Evolutionary conservation across 345 rosid genomes (phyloP), one percentile per base, ranked within the genome.

Genomic region (Hibiscus trionum): DNA sequence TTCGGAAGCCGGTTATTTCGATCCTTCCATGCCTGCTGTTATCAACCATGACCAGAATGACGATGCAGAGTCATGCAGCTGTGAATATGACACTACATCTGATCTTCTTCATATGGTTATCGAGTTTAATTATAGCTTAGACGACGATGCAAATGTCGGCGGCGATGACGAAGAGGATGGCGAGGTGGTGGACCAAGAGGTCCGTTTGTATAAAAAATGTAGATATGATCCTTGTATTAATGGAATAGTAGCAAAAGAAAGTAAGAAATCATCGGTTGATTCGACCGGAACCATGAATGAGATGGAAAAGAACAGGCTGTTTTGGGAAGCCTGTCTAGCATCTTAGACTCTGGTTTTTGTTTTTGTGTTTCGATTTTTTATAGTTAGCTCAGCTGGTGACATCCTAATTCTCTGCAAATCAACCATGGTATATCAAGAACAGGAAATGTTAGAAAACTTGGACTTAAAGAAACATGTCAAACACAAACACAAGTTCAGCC

Each of bases 281-380:
- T 81, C 80, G 56, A 81, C 16, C 49, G 84, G 77, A 27, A 16
- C 77, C 7, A 49, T 78, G 80, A 87, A 67, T 69, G 97, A 93
- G 78, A 80, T 53, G 79, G 98, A 94, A 79, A 85, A 78, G 81
- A 87, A 72, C 80, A 86, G 78, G 81, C 72, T 82, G 74, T 94
- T 94, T 57, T 94, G 97, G 98, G 44, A 39, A 39, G 67, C 90
- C 57, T 94, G 96, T 52, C 79, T 94, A 81, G 98, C 98, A 31
- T 91, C 94, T 55, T 90, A 57, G 74, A 16, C 4, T 6, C 31
- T 8, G 52, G 35, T 53, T 50, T 49, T 56, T 7, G 10, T 56
- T 56, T 56, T 56, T 8, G 1, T 9, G 3, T 56, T 55, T 17
- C 6, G 2, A 3, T 73, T 26, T 14, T 10, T 19, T 29, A 7